Percentiles rank a stretch among this genome's conserved stretches.
Conservation (phyloP, 1,139 yeast species). For the Taphrina pruni region DNA sequence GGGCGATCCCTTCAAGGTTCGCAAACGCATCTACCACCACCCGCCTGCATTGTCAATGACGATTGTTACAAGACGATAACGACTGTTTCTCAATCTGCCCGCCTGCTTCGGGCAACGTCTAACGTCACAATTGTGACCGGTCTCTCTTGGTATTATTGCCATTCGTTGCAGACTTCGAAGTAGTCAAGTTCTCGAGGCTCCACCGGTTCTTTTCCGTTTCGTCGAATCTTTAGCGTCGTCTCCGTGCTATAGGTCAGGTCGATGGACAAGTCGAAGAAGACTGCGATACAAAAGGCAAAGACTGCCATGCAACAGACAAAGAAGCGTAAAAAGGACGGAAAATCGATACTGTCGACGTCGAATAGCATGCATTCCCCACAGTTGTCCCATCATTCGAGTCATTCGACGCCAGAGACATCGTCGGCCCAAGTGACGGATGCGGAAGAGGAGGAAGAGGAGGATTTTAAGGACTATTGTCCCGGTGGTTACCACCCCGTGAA, state of each 20-base stretch:
- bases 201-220: neutral
- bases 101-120: too few species aligned
- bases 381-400: conserved; percentile 1
- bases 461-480: conserved; percentile 48
- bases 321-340: conserved; percentile 37
- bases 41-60: neutral
- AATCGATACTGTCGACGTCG: neutral
- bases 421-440: conserved; percentile 23
- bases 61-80: neutral
- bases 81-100: too few species aligned
- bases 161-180: too few species aligned
- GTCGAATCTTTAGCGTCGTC: neutral
- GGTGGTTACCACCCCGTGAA: conserved; percentile 91
- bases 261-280: conserved; percentile 38
- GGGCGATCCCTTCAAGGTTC: conserved; percentile 9
- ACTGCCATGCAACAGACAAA: conserved; percentile 37
- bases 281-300: conserved; percentile 38
- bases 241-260: neutral
- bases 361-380: conserved; percentile 5
- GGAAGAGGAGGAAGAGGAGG: conserved; percentile 36
- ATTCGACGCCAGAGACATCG: conserved; percentile 29
- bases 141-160: too few species aligned
- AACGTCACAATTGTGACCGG: too few species aligned
- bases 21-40: neutral
- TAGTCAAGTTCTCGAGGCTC: neutral